Conservation (phyloP, 495 filamentous ascomycete species). For the Podospora anserina region DNA sequence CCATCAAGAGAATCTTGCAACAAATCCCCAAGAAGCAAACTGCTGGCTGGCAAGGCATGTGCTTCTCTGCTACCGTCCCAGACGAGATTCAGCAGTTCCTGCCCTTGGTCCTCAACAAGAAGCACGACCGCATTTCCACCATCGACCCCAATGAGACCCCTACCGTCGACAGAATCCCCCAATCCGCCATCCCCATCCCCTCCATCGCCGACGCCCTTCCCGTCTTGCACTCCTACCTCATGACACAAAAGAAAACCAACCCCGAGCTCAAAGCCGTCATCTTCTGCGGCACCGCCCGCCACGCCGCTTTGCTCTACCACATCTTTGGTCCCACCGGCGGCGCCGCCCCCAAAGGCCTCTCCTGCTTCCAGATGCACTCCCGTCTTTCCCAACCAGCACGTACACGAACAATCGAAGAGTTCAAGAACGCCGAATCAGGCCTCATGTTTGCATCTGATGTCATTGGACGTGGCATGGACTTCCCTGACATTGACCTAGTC, state of each 20-base stretch:
- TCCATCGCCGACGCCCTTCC: slow-evolving; percentile 88
- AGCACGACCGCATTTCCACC: slow-evolving; percentile 85
- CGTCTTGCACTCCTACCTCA: slow-evolving; percentile 74
- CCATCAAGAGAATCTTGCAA: slow-evolving; percentile 77
- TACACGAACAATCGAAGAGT: slow-evolving; percentile 72
- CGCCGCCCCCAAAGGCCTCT: slow-evolving; percentile 82
- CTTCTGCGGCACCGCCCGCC: slow-evolving; percentile 97
- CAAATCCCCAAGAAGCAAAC: slow-evolving; percentile 59
- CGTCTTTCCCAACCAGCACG: slow-evolving; percentile 68
- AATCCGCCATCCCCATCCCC: slow-evolving; percentile 67
- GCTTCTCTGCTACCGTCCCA: slow-evolving; percentile 89
- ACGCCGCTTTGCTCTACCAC: slow-evolving; percentile 82
- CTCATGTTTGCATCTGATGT: slow-evolving; percentile 87
- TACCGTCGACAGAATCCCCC: slow-evolving; percentile 74
- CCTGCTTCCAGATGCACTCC: slow-evolving; percentile 71
- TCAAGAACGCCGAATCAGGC: slow-evolving; percentile 78
- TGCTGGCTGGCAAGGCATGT: slow-evolving; percentile 69
- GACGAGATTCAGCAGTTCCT: slow-evolving; percentile 92
- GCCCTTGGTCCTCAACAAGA: slow-evolving; percentile 91
- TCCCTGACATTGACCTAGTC: slow-evolving; percentile 71
- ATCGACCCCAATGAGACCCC: slow-evolving; percentile 92
- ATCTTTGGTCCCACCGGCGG: slow-evolving; percentile 65
- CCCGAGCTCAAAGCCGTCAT: slow-evolving; percentile 73
- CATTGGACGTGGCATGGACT: slow-evolving; percentile 83
- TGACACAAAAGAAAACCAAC: slow-evolving; percentile 87